Evolutionary conservation across 225 moss, liverwort and hornwort genomes (phyloP).

Genomic region (Polytrichum commune): DNA sequence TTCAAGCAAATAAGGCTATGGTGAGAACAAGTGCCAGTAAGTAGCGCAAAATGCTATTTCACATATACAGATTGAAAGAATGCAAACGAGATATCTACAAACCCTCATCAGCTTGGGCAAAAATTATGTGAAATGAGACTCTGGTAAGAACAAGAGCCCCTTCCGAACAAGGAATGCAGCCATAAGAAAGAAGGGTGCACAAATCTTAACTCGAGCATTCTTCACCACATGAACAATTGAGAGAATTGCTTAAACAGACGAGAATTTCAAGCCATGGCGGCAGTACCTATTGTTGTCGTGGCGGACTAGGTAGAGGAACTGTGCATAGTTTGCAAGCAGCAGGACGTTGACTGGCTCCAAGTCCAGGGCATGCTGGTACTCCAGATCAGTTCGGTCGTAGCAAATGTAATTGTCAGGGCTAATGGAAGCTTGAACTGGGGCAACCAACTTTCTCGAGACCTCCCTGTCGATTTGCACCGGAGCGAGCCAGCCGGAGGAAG

Average conservation of each 20-base stretch:
- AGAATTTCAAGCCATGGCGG: neutral
- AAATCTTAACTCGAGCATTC: too few relatives aligned
- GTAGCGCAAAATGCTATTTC: too few relatives aligned
- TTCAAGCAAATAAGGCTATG: neutral
- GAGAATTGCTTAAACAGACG: neutral
- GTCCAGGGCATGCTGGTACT: constrained; percentile 73
- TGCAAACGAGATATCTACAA: too few relatives aligned
- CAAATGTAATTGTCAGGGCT: constrained; percentile 59
- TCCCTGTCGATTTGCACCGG: constrained; percentile 47
- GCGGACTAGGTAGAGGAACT: constrained; percentile 77
- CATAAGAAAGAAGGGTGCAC: too few relatives aligned
- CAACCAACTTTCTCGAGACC: constrained; percentile 46
- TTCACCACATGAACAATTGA: too few relatives aligned
- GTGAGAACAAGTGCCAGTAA: too few relatives aligned
- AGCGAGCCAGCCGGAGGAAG: constrained; percentile 42
- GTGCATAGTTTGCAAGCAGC: constrained; percentile 81
- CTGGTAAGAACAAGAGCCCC: too few relatives aligned
- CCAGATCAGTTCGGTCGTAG: constrained; percentile 76
- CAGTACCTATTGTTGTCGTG: constrained; percentile 64
- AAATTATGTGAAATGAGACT: too few relatives aligned
- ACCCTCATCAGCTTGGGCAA: too few relatives aligned
- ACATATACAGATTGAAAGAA: too few relatives aligned
- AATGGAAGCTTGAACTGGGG: constrained; percentile 53
- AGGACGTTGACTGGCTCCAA: constrained; percentile 56
- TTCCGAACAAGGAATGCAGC: too few relatives aligned